These are phyloP conservation scores for Vigna trinervia DNA, from an alignment of 306 rosid genomes.

Conservation along the genomic window DNA sequence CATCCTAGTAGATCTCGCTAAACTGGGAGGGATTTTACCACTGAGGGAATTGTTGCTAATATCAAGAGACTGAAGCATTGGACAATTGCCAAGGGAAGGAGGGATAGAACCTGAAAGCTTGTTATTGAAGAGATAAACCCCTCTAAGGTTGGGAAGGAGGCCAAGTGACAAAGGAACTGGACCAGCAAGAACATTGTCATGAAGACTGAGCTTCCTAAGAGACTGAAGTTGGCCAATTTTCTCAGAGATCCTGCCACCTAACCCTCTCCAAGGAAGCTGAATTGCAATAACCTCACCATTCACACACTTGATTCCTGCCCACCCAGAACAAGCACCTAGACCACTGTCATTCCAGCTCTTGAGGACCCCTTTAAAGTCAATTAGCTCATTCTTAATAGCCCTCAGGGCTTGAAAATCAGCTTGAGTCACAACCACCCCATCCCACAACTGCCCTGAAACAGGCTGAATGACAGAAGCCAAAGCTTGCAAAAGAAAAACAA, in stretches of 20 bases:
- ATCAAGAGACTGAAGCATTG: slow-evolving; percentile 83
- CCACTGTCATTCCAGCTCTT: slow-evolving; percentile 90
- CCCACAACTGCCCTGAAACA: slow-evolving; percentile 61
- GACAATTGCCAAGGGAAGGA: slow-evolving; percentile 75
- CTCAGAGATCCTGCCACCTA: slow-evolving; percentile 81
- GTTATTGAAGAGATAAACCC: slow-evolving; percentile 90
- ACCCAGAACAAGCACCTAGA: slow-evolving; percentile 81
- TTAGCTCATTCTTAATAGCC: slow-evolving; percentile 69
- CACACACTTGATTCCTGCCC: slow-evolving; percentile 93
- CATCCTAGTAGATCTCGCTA: slow-evolving; percentile 69
- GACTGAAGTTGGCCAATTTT: slow-evolving; percentile 78
- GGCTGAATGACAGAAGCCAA: slow-evolving; percentile 37
- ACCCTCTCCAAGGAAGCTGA: slow-evolving; percentile 93
- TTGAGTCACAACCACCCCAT: slow-evolving; percentile 66
- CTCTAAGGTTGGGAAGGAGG: slow-evolving; percentile 80
- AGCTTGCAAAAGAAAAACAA: slow-evolving; percentile 48
- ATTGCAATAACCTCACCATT: slow-evolving; percentile 88
- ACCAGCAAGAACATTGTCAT: slow-evolving; percentile 72
- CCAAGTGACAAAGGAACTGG: slow-evolving; percentile 74
- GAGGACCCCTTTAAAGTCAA: slow-evolving; percentile 68
- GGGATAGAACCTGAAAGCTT: slow-evolving; percentile 85
- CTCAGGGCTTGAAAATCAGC: slow-evolving; percentile 70
- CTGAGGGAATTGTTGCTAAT: slow-evolving; percentile 72
- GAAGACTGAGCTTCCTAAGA: slow-evolving; percentile 82
- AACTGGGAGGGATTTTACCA: slow-evolving; percentile 77